A percentile compares a stretch with the other conserved stretches of the same genome.
Evolutionary conservation across 345 rosid genomes (phyloP).

Genomic region (Murraya paniculata): DNA sequence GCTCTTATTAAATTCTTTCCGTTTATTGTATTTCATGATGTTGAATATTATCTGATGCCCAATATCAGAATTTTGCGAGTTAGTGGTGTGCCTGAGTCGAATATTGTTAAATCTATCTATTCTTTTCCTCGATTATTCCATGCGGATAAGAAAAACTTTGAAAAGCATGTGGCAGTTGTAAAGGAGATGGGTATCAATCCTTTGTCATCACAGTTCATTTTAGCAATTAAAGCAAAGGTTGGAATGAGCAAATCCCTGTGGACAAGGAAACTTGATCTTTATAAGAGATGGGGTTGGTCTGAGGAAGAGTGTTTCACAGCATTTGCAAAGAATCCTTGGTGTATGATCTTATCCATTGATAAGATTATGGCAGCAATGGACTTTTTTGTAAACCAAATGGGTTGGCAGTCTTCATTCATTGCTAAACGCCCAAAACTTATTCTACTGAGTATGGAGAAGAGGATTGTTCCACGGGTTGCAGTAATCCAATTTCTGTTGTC

Average conservation of each 20-base stretch:
- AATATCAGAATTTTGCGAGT: neutral
- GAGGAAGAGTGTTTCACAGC: slow-evolving; percentile 21
- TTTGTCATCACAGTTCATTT: neutral
- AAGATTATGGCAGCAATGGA: slow-evolving; percentile 15
- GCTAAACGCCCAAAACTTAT: neutral
- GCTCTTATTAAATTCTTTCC: neutral
- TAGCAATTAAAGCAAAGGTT: slow-evolving; percentile 1
- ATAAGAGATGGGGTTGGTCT: slow-evolving; percentile 30
- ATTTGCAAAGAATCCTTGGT: neutral
- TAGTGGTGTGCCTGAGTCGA: slow-evolving; percentile 13
- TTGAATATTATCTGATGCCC: neutral
- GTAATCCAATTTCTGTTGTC: slow-evolving; percentile 7
- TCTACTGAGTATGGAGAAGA: slow-evolving; percentile 4
- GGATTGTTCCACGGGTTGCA: neutral
- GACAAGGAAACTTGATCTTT: slow-evolving; percentile 20
- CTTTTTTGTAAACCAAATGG: slow-evolving; percentile 24
- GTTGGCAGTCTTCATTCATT: neutral
- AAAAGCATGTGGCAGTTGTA: slow-evolving; percentile 19
- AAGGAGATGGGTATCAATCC: slow-evolving; percentile 28
- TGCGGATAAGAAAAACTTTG: neutral
- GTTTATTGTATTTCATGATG: neutral
- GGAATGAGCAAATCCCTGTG: slow-evolving; percentile 11
- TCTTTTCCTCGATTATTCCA: neutral
- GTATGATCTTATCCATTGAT: neutral
- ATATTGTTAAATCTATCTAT: neutral